Conservation (phyloP, 2,329 filamentous ascomycete species). For the Colletotrichum navitas region DNA sequence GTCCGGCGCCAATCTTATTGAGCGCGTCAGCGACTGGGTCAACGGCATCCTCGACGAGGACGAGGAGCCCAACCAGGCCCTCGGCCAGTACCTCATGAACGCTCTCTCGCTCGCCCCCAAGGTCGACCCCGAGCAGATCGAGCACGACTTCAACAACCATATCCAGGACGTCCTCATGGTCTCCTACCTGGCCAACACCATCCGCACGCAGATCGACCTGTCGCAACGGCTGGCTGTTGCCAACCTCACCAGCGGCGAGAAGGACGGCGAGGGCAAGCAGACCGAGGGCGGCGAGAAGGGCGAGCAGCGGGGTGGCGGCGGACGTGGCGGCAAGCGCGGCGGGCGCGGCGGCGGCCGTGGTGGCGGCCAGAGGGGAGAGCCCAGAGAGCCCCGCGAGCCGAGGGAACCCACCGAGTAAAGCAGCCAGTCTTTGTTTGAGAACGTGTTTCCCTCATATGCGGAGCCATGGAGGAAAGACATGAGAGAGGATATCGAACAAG, state of each 20-base stretch:
- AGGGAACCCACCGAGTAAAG: constrained; percentile 55
- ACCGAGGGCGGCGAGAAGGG: constrained; percentile 58
- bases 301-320: constrained; percentile 58
- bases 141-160: constrained; percentile 99
- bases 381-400: constrained; percentile 60
- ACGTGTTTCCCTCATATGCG: constrained; percentile 6
- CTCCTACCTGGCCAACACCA: constrained; percentile 97
- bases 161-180: constrained; percentile 99
- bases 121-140: constrained; percentile 90
- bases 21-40: constrained; percentile 92
- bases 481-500: not conserved
- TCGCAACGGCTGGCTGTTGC: constrained; percentile 94
- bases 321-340: constrained; percentile 61
- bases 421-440: constrained; percentile 40
- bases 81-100: constrained; percentile 96
- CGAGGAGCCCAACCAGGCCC: constrained; percentile 86
- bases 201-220: constrained; percentile 98
- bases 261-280: constrained; percentile 62
- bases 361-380: constrained; percentile 56
- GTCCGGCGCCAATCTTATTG: constrained; percentile 89
- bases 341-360: constrained; percentile 65
- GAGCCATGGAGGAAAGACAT: not conserved
- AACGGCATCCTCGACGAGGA: constrained; percentile 95
- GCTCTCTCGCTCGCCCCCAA: constrained; percentile 93
- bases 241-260: constrained; percentile 66